Base-by-base conservation (phyloP, 2,329 filamentous ascomycete genomes). In the Leptosphaerulina australis region DNA sequence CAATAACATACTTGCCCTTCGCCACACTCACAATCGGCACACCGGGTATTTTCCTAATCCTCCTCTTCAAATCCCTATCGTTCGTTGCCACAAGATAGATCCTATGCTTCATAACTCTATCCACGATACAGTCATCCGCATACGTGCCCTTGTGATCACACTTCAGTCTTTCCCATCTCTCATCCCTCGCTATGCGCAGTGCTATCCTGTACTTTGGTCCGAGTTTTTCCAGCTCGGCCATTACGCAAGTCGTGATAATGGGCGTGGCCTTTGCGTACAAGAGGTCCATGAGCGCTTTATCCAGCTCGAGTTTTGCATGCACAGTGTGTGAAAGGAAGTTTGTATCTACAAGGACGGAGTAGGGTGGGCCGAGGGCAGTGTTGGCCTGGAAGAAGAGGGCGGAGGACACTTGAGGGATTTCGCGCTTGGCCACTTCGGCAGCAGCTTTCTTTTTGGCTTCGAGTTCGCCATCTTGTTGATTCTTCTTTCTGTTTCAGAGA, bases 91-190 rank as follows among this genome's bases (percentile, higher is more conserved):
- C 74, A 22, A 80, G 61, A 53, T 80, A 80, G 12, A 80, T 70
- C 49, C 75, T 66, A 51, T 76, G 72, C 65, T 77, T 77, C 59
- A 77, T 64, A 5, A 79, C 75, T 5, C 77, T 62, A 25, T 71
- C 67, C 31, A 70, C 67, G 7, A 71, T 60, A 35, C 68, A 71
- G 75, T 96, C 91, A 76, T 96, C 91, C 7, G 91, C 88, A 75
- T 92, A 91, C 0, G 83, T 87, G 33, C 91, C 91, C 74, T 91
- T 93, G 78, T 97, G 94, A 63, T 93, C 90, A 73, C 94, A 99
- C 69, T 88, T 84, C 37, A 96, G 75, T 40, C 92, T 78, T 70
- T 93, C 87, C 83, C 90, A 97, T 53, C 93, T 79, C 73, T 96
- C 90, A 70, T 99, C 94, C 44, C 92, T 80, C 0, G 94, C 94